phyloP scores from a whole-genome alignment of 768 basidiomycete species.

The Phlegmacium glaucopus region DNA sequence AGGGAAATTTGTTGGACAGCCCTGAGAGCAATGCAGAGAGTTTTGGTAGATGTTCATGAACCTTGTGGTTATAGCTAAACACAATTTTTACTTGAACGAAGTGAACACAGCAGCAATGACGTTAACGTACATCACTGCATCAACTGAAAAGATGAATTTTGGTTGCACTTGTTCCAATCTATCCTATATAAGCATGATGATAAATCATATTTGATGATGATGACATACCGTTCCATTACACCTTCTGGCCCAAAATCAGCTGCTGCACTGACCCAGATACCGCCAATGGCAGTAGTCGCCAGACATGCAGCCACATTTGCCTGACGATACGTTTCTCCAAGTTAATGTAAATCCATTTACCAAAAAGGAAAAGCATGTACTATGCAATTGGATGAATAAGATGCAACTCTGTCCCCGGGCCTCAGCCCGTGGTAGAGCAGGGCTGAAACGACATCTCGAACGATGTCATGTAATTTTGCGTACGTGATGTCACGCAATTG shows the following conservation, averaged over 20 bases:
- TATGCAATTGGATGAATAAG: constrained; percentile 77
- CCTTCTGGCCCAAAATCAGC: constrained; percentile 82
- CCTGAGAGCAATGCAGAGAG: constrained; percentile 53
- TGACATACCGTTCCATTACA: constrained; percentile 63
- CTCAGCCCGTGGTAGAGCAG: constrained; percentile 48
- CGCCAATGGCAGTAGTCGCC: constrained; percentile 67
- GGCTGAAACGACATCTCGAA: constrained; percentile 55
- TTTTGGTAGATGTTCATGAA: constrained; percentile 66
- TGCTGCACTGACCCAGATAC: constrained; percentile 82
- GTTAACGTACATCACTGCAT: constrained; percentile 59
- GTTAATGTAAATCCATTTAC: constrained; percentile 8
- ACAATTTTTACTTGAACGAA: constrained; percentile 10
- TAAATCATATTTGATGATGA: constrained; percentile 1
- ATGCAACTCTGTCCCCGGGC: constrained; percentile 70
- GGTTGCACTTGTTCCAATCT: constrained; percentile 81
- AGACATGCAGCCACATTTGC: constrained; percentile 69
- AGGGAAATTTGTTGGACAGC: constrained; percentile 36
- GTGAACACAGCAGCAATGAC: constrained; percentile 3
- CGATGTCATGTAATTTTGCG: constrained; percentile 52
- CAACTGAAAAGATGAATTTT: constrained; percentile 67
- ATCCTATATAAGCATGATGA: not conserved
- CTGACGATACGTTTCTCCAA: constrained; percentile 39
- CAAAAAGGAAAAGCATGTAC: constrained; percentile 36
- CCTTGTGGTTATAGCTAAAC: constrained; percentile 65
- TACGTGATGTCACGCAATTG: constrained; percentile 52